Evolutionary conservation across 371 early-diverging fungal species (phyloP), one percentile per base, ranked within the genome.

Genomic region (Rhizopus microsporus): DNA sequence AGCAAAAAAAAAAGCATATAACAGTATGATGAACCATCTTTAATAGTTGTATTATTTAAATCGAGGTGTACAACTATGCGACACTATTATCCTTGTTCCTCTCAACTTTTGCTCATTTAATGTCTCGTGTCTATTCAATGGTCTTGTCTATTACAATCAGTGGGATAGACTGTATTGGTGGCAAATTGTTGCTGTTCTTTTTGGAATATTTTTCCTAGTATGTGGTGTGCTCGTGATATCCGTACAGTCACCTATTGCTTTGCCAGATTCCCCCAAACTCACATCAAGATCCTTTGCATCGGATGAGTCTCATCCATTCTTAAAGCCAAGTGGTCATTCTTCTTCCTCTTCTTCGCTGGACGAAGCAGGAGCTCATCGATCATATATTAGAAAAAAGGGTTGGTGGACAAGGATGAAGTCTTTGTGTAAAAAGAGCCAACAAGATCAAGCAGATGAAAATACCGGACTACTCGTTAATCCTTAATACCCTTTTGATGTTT

Each of bases 71-170:
- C 79, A 83, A 38, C 59, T 90, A 16, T 90, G 90, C 64, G 90
- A 89, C 75, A 92, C 92, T 23, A 82, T 92, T 30, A 78, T 91
- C 35, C 71, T 91, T 23, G 84, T 91, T 4, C 93, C 93, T 13
- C 74, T 91, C 31, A 84, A 88, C 23, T 92, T 88, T 62, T 90
- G 91, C 54, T 85, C 90, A 42, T 88, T 88, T 69, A 89, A 89
- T 48, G 79, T 91, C 42, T 86, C 89, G 13, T 88, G 90, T 30
- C 74, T 92, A 42, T 80, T 90, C 50, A 92, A 89, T 56, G 90
- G 91, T 8, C 70, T 92, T 35, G 87, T 91, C 3, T 92, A 92
- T 60, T 92, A 88, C 59, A 79, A 91, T 65, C 93, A 91, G 74
- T 78, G 91, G 80, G 78, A 82, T 7, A 73, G 83, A 16, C 64